A percentile compares a stretch with the other conserved stretches of the same genome.
These are phyloP conservation scores for Mycena indigotica DNA, from an alignment of 768 basidiomycete genomes.

Conservation along the genomic window DNA sequence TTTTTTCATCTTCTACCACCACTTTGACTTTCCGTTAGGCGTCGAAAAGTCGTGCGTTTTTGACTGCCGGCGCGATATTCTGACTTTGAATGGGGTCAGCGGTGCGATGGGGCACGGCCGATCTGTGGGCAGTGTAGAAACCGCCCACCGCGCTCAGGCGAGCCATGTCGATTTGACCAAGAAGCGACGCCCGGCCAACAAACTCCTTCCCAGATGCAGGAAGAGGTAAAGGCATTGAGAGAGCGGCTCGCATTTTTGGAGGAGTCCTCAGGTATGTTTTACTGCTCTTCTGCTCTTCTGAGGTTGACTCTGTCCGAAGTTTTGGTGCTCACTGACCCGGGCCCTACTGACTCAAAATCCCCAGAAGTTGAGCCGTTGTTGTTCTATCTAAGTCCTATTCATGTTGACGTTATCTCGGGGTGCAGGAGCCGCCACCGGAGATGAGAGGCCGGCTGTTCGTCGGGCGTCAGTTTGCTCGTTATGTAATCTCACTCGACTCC, in stretches of 20 bases:
- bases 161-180: not conserved
- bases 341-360: not conserved
- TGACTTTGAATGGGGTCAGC: not conserved
- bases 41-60: not conserved
- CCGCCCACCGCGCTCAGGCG: not conserved
- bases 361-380: not conserved
- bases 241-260: conserved; percentile 1
- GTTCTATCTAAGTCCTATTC: not conserved
- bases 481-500: not conserved
- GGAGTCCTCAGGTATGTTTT: not conserved
- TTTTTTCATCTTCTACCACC: not conserved
- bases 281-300: not conserved
- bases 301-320: not conserved
- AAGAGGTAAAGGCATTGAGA: not conserved
- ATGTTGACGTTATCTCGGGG: no score
- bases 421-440: not conserved
- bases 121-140: not conserved
- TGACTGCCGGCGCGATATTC: not conserved
- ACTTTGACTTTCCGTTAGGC: not conserved
- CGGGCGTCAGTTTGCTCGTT: not conserved
- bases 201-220: conserved; percentile 7
- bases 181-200: not conserved
- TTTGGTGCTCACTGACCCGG: not conserved
- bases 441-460: not conserved
- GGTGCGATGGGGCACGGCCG: not conserved